Evolutionary conservation across 1,284 basidiomycete genomes (phyloP).

Genomic region (Boletellus deceptivus): DNA sequence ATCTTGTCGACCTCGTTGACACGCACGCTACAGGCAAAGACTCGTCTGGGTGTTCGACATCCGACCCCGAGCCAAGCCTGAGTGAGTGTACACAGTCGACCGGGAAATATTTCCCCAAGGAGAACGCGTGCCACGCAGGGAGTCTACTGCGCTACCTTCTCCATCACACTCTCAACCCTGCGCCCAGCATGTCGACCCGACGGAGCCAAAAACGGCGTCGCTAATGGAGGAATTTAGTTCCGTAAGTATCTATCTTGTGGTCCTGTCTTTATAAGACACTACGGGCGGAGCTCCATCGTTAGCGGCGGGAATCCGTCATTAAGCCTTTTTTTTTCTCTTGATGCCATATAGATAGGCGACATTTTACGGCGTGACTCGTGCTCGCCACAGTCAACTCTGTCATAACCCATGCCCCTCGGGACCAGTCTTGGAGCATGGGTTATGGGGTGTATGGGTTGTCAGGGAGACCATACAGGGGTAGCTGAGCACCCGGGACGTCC

Average conservation of each 20-base stretch:
- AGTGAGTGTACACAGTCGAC: too few species aligned
- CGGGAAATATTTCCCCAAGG: constrained; percentile 17
- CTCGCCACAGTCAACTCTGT: too few species aligned
- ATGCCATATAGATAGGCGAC: too few species aligned
- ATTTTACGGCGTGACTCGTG: too few species aligned
- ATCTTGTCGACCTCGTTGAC: too few species aligned
- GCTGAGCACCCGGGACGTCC: too few species aligned
- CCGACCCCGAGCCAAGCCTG: constrained; percentile 5
- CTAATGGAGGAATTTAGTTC: constrained; percentile 11
- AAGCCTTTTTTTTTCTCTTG: too few species aligned
- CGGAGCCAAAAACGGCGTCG: constrained; percentile 1
- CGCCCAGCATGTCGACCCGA: not conserved
- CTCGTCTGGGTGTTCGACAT: constrained; percentile 1
- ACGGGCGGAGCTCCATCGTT: not conserved
- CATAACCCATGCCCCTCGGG: too few species aligned
- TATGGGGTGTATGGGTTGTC: too few species aligned
- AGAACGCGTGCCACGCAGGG: constrained; percentile 19
- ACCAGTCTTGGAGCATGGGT: too few species aligned
- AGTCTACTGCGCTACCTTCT: constrained; percentile 18
- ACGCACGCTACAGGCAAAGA: too few species aligned
- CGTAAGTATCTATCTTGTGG: not conserved
- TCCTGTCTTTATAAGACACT: not conserved
- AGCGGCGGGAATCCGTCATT: not conserved
- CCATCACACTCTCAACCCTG: constrained; percentile 10
- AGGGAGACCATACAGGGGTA: too few species aligned